Evolutionary conservation across 75 land plant species (phyloP).

Genomic region (Adiantum capillusveneris): DNA sequence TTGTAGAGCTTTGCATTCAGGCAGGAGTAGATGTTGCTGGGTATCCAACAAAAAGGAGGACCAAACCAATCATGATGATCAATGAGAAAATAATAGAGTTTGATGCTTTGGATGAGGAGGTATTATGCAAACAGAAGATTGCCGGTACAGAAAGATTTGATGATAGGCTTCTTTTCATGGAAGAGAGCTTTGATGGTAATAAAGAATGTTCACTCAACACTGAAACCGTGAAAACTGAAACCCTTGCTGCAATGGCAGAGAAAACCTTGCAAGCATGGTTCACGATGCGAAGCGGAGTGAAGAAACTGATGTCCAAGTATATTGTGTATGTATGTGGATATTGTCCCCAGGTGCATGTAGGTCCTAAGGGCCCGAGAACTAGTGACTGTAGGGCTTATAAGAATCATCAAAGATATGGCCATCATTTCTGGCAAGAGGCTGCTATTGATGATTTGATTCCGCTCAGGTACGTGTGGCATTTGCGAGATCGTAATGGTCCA

Average conservation of each 20-base stretch:
- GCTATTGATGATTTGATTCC: conserved; percentile 59
- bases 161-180: too few relatives aligned
- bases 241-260: conserved; percentile 17
- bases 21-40: conserved; percentile 89
- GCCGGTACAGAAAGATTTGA: too few relatives aligned
- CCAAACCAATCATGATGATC: conserved; percentile 51
- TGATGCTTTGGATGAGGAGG: not conserved
- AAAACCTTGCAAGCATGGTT: conserved; percentile 52
- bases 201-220: too few relatives aligned
- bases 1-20: conserved; percentile 91
- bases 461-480: conserved; percentile 65
- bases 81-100: conserved; percentile 18
- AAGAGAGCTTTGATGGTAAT: too few relatives aligned
- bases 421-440: conserved; percentile 80
- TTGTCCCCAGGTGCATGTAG: conserved; percentile 62
- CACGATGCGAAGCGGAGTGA: conserved; percentile 25
- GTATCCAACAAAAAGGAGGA: conserved; percentile 69
- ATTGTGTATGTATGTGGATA: conserved; percentile 52
- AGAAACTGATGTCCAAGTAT: conserved; percentile 41
- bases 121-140: not conserved
- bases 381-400: conserved; percentile 56
- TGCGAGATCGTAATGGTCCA: conserved; percentile 8
- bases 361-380: conserved; percentile 50
- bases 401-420: conserved; percentile 66
- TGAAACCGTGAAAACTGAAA: too few relatives aligned